A percentile compares a stretch with the other conserved stretches of the same genome.
phyloP scores from a whole-genome alignment of 2,329 filamentous ascomycete species.

The Neoscytalidium dimidiatum region DNA sequence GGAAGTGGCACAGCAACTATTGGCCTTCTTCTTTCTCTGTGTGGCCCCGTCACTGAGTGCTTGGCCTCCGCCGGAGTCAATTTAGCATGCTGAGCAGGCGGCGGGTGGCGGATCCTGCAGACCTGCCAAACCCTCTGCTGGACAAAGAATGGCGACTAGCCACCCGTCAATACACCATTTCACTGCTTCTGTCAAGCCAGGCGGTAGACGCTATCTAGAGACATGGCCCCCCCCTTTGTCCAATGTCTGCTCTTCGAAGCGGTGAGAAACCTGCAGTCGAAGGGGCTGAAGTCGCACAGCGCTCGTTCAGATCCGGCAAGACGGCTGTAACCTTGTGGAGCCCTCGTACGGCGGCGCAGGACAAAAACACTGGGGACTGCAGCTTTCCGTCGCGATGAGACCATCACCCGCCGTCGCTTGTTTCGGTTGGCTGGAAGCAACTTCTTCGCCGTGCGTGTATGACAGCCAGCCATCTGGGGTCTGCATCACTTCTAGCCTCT shows the following conservation, averaged over 20 bases:
- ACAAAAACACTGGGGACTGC: slow-evolving; percentile 7
- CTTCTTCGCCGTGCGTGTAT: not conserved
- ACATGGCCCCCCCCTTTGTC: not conserved
- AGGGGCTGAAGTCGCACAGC: slow-evolving; percentile 9
- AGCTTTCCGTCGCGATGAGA: slow-evolving; percentile 13
- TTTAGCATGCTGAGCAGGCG: not conserved
- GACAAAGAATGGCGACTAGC: not conserved
- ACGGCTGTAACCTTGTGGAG: slow-evolving; percentile 9
- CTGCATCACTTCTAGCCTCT: slow-evolving; percentile 3
- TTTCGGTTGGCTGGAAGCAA: not conserved
- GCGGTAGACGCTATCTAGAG: not conserved
- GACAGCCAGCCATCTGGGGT: not conserved
- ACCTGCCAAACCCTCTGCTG: not conserved
- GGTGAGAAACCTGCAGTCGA: slow-evolving; percentile 15
- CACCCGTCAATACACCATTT: slow-evolving; percentile 5
- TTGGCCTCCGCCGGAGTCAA: not conserved
- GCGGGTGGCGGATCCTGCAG: not conserved
- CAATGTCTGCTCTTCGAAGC: slow-evolving; percentile 5
- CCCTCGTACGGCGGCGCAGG: not conserved
- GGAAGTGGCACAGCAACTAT: not conserved
- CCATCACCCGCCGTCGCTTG: not conserved
- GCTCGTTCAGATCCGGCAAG: slow-evolving; percentile 12
- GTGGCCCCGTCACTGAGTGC: not conserved
- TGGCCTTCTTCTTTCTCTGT: not conserved
- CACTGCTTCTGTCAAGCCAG: not conserved